These are phyloP conservation scores for Nothophytophthora sp. DNA, from an alignment of 352 stramenopile genomes.

Conservation along the genomic window DNA sequence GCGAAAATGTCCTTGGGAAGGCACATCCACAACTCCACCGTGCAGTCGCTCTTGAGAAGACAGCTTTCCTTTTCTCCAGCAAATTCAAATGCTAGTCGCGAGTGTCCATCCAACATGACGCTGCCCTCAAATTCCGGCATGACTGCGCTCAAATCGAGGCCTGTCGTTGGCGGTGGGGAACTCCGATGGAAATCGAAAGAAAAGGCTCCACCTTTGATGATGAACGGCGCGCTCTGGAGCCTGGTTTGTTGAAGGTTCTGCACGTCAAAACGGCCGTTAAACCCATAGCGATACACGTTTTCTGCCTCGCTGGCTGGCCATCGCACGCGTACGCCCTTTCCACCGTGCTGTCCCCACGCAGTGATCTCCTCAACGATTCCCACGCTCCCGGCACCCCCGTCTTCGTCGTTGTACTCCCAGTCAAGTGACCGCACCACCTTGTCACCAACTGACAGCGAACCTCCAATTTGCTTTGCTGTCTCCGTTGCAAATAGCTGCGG, in stretches of 20 bases:
- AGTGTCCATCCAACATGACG: constrained; percentile 36
- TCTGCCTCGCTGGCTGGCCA: constrained; percentile 44
- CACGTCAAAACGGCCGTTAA: constrained; percentile 63
- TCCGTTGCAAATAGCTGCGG: constrained; percentile 49
- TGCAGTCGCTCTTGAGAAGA: constrained; percentile 38
- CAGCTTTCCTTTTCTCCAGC: constrained; percentile 13
- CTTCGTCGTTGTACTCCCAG: constrained; percentile 78
- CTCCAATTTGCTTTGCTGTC: constrained; percentile 16
- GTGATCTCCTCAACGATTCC: constrained; percentile 60
- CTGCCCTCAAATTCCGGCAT: constrained; percentile 16
- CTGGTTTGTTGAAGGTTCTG: constrained; percentile 23
- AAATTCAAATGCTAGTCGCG: constrained; percentile 25
- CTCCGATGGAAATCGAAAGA: constrained; percentile 39
- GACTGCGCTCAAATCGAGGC: constrained; percentile 11
- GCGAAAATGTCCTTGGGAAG: constrained; percentile 14
- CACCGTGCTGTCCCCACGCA: constrained; percentile 44
- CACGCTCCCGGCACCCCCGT: constrained; percentile 58
- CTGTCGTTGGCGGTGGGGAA: constrained; percentile 1
- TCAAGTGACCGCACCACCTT: constrained; percentile 60
- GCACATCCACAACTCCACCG: constrained; percentile 57
- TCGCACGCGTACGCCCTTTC: constrained; percentile 56
- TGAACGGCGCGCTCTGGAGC: constrained; percentile 29
- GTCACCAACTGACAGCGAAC: constrained; percentile 45
- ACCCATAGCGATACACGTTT: constrained; percentile 66
- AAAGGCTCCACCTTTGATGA: constrained; percentile 46